Evolutionary conservation across 1,284 basidiomycete species (phyloP).

Genomic region (Moesziomyces globuligerus): DNA sequence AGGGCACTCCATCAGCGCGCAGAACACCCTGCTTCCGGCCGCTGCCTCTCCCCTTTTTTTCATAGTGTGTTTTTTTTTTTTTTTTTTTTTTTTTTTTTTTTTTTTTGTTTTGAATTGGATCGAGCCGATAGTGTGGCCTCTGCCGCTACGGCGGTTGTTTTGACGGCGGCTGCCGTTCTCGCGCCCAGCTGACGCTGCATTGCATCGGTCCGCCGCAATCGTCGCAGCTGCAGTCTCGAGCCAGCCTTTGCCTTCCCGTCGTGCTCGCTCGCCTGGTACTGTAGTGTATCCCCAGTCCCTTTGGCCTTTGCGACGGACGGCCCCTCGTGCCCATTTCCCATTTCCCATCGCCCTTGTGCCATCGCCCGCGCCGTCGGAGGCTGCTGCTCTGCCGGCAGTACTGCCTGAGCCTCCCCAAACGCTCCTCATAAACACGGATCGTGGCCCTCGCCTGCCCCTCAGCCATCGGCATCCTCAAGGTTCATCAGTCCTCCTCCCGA

Average conservation of each 20-base stretch:
- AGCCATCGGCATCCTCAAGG: background rate
- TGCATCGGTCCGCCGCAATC: constrained; percentile 10
- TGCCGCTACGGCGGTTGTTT: constrained; percentile 5
- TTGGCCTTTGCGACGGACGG: too few species aligned
- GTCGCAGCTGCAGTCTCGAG: constrained; percentile 2
- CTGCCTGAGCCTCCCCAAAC: background rate
- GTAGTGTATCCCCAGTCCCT: background rate
- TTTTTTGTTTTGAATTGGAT: constrained; percentile 1
- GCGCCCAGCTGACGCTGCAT: background rate
- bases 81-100: constrained; percentile 5
- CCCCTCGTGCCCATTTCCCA: too few species aligned
- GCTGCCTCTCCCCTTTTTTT: too few species aligned
- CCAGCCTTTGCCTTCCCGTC: background rate
- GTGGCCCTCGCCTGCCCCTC: background rate
- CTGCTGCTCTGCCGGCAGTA: background rate
- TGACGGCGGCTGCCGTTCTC: constrained; percentile 1
- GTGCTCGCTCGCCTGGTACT: too few species aligned
- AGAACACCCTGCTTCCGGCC: background rate
- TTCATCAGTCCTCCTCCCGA: constrained; percentile 4
- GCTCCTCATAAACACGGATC: constrained; percentile 41
- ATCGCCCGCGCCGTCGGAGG: background rate
- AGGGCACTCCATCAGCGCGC: too few species aligned
- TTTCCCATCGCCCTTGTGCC: background rate
- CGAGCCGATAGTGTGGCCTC: background rate
- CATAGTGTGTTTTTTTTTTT: constrained; percentile 1